Evolutionary conservation across 2,329 filamentous ascomycete species (phyloP).

Genomic region (Cytospora piceicola): DNA sequence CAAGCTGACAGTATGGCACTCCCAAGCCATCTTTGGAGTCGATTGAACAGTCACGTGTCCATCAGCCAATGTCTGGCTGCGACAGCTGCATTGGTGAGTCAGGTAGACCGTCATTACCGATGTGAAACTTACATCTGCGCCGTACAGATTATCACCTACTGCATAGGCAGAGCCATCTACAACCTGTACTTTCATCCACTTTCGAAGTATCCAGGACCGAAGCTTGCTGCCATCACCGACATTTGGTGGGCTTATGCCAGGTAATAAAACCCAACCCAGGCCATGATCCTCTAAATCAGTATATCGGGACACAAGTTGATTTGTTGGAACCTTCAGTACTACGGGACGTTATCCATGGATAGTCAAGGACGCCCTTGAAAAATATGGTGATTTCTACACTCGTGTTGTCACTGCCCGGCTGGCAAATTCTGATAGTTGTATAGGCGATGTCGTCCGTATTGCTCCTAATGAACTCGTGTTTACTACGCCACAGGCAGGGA

Average conservation of each 20-base stretch:
- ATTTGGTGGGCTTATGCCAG: constrained; percentile 18
- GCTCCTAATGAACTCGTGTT: constrained; percentile 15
- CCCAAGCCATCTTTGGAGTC: background rate
- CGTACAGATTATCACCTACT: background rate
- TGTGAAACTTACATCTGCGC: background rate
- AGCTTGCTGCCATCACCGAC: constrained; percentile 19
- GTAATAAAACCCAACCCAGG: background rate
- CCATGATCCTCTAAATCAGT: background rate
- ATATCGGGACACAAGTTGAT: too few species aligned
- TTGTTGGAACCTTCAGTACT: background rate
- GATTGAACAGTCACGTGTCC: background rate
- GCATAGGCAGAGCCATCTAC: constrained; percentile 28
- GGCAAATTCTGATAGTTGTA: background rate
- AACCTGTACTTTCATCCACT: constrained; percentile 24
- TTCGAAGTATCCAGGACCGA: constrained; percentile 21
- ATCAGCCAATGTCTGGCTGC: background rate
- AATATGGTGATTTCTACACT: constrained; percentile 14
- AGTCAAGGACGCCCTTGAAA: constrained; percentile 8
- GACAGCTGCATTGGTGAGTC: background rate
- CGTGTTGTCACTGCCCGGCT: background rate
- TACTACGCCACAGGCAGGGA: background rate
- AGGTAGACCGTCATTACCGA: background rate
- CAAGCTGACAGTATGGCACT: background rate
- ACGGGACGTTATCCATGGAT: constrained; percentile 26
- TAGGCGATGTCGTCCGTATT: constrained; percentile 15